These are phyloP conservation scores for Gardenia jasminoides DNA, from an alignment of 257 asterid genomes.

Conservation along the genomic window DNA sequence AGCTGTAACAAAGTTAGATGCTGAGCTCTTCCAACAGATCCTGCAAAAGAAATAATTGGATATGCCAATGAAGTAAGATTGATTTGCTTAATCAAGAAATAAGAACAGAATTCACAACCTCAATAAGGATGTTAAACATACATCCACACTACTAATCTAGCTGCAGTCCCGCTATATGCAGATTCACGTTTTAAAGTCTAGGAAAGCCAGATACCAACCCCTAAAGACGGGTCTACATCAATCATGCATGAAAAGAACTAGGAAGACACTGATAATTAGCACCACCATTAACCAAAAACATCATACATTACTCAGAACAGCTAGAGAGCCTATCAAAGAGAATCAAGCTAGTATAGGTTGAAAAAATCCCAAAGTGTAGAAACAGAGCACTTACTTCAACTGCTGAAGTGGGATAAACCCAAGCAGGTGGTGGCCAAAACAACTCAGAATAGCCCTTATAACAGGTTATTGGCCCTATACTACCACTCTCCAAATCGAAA, in stretches of 20 bases:
- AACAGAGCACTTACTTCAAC: constrained; percentile 51
- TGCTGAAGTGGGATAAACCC: constrained; percentile 52
- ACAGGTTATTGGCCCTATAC: constrained; percentile 53
- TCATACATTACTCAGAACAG: not conserved
- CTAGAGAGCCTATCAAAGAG: not conserved
- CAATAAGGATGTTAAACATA: too few relatives aligned
- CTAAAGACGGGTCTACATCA: not conserved
- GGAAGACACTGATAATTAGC: not conserved
- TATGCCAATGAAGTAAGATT: constrained; percentile 1
- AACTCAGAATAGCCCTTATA: constrained; percentile 43
- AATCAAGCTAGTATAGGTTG: not conserved
- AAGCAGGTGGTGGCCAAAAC: constrained; percentile 92
- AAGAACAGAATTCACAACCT: not conserved
- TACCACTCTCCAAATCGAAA: constrained; percentile 67
- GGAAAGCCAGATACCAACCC: not conserved
- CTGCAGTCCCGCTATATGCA: not conserved
- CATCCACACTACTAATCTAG: not conserved
- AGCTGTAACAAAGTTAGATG: constrained; percentile 2
- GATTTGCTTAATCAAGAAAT: not conserved
- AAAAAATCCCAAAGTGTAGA: constrained; percentile 3
- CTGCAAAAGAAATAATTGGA: constrained; percentile 8
- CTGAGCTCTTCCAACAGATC: constrained; percentile 10
- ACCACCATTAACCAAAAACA: not conserved
- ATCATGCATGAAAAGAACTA: too few relatives aligned
- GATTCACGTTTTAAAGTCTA: not conserved